Percentiles rank a stretch among this genome's conserved stretches.
These are phyloP conservation scores for Plasmodium cynomolgi DNA, from an alignment of 169 alveolate species.

Conservation along the genomic window DNA sequence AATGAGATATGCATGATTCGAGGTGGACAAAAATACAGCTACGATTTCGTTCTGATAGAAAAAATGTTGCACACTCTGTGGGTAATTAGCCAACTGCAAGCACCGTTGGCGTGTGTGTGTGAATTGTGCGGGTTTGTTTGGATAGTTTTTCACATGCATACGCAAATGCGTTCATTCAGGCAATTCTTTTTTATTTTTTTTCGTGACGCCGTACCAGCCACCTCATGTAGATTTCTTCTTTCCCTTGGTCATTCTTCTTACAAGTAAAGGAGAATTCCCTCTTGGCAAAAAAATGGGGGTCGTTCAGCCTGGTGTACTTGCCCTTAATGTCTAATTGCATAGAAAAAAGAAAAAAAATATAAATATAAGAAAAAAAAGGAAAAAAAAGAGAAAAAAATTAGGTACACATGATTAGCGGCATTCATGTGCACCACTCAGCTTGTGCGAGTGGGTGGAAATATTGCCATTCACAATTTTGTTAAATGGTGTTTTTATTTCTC, in stretches of 20 bases:
- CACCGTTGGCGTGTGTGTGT: neutral
- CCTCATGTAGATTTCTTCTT: constrained; percentile 63
- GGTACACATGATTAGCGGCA: neutral
- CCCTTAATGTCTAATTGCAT: constrained; percentile 22
- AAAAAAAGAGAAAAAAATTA: neutral
- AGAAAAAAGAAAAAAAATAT: neutral
- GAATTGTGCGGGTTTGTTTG: neutral
- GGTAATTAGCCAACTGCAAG: neutral
- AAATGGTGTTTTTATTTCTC: neutral
- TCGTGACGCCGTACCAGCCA: constrained; percentile 46
- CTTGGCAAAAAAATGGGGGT: constrained; percentile 56
- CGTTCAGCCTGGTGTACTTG: constrained; percentile 32
- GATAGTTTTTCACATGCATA: neutral
- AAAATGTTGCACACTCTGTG: neutral
- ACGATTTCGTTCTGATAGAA: neutral
- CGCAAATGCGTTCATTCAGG: neutral
- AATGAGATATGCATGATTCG: neutral
- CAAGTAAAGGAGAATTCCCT: constrained; percentile 73
- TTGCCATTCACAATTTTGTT: neutral
- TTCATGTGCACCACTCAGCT: neutral
- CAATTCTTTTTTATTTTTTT: neutral
- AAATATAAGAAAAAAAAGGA: neutral
- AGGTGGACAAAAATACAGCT: neutral
- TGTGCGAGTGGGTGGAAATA: neutral
- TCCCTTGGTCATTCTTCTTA: constrained; percentile 63